These are phyloP conservation scores for Podila verticillata DNA, from an alignment of 192 early-diverging fungal genomes.

Conservation along the genomic window DNA sequence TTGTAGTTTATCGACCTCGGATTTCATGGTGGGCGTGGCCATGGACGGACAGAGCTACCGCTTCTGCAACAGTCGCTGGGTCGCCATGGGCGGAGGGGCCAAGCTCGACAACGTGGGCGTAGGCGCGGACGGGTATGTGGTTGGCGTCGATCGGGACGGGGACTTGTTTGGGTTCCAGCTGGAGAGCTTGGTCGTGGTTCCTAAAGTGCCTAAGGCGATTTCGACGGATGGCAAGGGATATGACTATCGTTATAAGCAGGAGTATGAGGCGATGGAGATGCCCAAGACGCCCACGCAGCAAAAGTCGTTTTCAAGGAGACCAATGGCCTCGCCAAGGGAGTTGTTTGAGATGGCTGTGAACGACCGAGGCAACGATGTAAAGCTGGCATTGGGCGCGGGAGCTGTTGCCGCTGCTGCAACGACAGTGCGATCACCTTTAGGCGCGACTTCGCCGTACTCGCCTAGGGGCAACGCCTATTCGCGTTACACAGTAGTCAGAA, in stretches of 20 bases:
- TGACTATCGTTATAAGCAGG: background rate
- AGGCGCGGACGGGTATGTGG: slow-evolving; percentile 38
- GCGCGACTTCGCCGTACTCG: background rate
- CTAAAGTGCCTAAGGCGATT: background rate
- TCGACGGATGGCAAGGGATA: no score
- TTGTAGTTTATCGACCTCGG: slow-evolving; percentile 17
- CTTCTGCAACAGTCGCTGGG: slow-evolving; percentile 12
- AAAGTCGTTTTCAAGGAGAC: slow-evolving; percentile 10
- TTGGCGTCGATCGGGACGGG: slow-evolving; percentile 36
- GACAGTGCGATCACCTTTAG: background rate
- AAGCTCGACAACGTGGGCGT: slow-evolving; percentile 21
- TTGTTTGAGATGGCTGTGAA: slow-evolving; percentile 38
- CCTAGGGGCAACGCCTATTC: background rate
- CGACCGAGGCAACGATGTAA: background rate
- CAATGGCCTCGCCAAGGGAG: slow-evolving; percentile 25
- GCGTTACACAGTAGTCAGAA: background rate
- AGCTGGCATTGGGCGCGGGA: background rate
- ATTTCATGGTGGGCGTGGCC: slow-evolving; percentile 32
- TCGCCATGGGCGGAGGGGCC: slow-evolving; percentile 16
- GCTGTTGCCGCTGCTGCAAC: background rate
- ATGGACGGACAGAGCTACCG: slow-evolving; percentile 22
- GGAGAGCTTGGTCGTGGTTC: slow-evolving; percentile 3
- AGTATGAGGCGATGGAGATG: background rate
- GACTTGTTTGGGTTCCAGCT: slow-evolving; percentile 43
- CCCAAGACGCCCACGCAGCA: slow-evolving; percentile 15